phyloP scores from a whole-genome alignment of 73 alveolate species.

The Symbiodinium natans region DNA sequence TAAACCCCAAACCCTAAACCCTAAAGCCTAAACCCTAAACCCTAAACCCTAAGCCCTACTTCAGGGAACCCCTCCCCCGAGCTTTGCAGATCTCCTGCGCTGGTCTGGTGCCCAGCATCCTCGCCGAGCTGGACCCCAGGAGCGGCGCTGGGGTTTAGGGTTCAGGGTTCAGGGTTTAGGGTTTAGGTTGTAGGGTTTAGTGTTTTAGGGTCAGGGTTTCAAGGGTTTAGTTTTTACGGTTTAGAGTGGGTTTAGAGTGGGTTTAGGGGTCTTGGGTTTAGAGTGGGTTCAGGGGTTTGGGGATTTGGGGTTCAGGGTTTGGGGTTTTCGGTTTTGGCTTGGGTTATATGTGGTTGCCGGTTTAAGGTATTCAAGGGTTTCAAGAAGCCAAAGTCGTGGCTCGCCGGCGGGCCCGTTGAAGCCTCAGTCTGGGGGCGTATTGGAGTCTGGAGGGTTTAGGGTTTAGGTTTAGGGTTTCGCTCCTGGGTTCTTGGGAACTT shows the following conservation, averaged over 20 bases:
- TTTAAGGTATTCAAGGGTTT: too few species aligned
- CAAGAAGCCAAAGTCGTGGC: too few species aligned
- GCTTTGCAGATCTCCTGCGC: constrained; percentile 1
- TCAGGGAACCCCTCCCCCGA: background rate
- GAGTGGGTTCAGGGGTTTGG: too few species aligned
- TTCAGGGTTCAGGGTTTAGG: background rate
- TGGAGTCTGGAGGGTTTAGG: too few species aligned
- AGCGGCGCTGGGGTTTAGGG: background rate
- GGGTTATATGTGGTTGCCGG: too few species aligned
- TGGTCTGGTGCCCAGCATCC: constrained; percentile 11
- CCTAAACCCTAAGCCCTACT: background rate
- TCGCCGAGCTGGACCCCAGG: background rate
- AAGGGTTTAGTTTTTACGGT: background rate
- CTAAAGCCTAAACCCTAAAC: too few species aligned
- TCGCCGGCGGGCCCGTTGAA: background rate
- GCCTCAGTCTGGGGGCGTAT: background rate
- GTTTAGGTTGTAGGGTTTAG: background rate
- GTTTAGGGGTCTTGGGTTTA: too few species aligned
- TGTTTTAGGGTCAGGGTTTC: background rate
- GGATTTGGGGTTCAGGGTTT: too few species aligned
- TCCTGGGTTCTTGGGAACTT: background rate
- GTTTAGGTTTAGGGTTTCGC: background rate
- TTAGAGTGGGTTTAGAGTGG: too few species aligned
- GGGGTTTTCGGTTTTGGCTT: too few species aligned
- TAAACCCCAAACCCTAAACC: too few species aligned